Conservation (phyloP, 2,329 filamentous ascomycete genomes). For the Phialophora tarda region DNA sequence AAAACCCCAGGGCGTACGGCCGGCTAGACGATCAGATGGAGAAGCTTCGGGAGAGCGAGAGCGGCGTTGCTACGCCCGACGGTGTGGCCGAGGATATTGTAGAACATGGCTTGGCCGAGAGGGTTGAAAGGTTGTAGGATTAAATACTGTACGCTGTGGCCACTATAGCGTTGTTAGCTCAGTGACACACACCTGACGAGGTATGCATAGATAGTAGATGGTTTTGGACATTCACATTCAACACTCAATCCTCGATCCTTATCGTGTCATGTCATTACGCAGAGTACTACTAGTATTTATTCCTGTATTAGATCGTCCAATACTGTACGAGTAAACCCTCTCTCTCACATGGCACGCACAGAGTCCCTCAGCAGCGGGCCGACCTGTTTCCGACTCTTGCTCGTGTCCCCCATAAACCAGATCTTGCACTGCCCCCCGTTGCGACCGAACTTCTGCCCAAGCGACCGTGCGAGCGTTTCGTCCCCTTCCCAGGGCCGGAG, state of each 20-base stretch:
- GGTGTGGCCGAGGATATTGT: constrained; percentile 60
- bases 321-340: too few relatives aligned
- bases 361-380: constrained; percentile 63
- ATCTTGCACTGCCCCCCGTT: constrained; percentile 48
- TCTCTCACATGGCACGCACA: constrained; percentile 10
- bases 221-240: too few relatives aligned
- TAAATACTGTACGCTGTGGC: neutral
- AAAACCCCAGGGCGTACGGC: constrained; percentile 71
- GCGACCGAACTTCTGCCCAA: constrained; percentile 34
- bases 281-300: neutral
- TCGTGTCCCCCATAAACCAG: constrained; percentile 63
- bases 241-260: too few relatives aligned
- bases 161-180: neutral
- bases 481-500: constrained; percentile 41
- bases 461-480: constrained; percentile 46
- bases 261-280: too few relatives aligned
- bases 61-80: constrained; percentile 58
- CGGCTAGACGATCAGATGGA: constrained; percentile 59
- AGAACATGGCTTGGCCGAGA: constrained; percentile 57
- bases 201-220: neutral
- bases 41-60: constrained; percentile 56
- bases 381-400: constrained; percentile 67
- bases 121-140: constrained; percentile 12
- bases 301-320: neutral
- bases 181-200: neutral